Conservation (phyloP, 805 yeast genomes). For the Ogataea trehaloabstinens region DNA sequence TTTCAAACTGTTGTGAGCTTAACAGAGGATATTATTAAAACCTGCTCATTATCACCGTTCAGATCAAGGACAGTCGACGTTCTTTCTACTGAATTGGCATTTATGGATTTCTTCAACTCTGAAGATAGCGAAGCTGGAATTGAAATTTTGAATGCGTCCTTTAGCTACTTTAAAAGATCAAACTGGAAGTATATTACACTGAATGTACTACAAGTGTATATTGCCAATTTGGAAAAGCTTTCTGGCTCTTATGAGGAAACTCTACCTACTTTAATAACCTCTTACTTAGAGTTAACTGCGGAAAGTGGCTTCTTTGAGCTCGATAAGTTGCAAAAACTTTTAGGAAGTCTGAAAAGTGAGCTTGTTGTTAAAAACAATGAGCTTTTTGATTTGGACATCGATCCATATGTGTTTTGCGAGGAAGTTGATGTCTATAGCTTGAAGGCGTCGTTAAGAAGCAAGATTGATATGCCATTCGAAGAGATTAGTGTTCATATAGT, state of each 20-base stretch:
- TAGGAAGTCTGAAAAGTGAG: slow-evolving; percentile 11
- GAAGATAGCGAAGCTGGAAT: slow-evolving; percentile 60
- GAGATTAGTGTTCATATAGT: slow-evolving; percentile 13
- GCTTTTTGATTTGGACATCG: slow-evolving; percentile 36
- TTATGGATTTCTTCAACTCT: slow-evolving; percentile 54
- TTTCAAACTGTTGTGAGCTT: slow-evolving; percentile 43
- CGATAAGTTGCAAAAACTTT: slow-evolving; percentile 15
- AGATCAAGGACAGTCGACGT: slow-evolving; percentile 69
- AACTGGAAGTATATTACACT: slow-evolving; percentile 78
- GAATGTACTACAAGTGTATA: slow-evolving; percentile 60
- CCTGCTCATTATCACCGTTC: slow-evolving; percentile 46
- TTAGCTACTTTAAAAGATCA: slow-evolving; percentile 59
- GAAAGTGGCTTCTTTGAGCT: slow-evolving; percentile 27
- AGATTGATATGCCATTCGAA: slow-evolving; percentile 16
- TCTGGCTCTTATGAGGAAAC: slow-evolving; percentile 19
- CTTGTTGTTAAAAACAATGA: slow-evolving; percentile 23
- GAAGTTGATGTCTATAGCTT: slow-evolving; percentile 38
- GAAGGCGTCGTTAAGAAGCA: slow-evolving; percentile 33
- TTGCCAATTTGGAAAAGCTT: slow-evolving; percentile 59
- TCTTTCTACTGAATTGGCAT: slow-evolving; percentile 75
- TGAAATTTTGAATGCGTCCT: slow-evolving; percentile 63
- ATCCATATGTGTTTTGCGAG: slow-evolving; percentile 37
- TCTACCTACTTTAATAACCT: slow-evolving; percentile 31
- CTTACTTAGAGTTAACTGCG: slow-evolving; percentile 36
- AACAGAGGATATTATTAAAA: slow-evolving; percentile 56